A percentile compares a stretch with the other conserved stretches of the same genome.
These are phyloP conservation scores for Saturnispora dispora DNA, from an alignment of 805 yeast species.

Conservation along the genomic window DNA sequence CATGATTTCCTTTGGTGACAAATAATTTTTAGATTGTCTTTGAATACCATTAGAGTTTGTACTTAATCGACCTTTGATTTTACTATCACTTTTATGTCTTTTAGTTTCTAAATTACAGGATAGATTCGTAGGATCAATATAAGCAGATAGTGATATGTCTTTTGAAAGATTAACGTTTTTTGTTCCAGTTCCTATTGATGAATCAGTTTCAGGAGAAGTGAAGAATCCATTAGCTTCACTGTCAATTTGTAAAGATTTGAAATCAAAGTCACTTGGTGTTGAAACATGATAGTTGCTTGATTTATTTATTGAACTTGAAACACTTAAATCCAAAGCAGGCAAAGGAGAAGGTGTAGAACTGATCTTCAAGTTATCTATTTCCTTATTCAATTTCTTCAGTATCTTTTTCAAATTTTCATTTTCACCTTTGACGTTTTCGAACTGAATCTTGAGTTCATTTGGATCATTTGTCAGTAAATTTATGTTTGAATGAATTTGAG, in stretches of 20 bases:
- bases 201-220: conserved; percentile 7
- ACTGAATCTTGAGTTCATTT: conserved; percentile 28
- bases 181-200: conserved; percentile 6
- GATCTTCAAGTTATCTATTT: conserved; percentile 28
- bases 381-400: conserved; percentile 31
- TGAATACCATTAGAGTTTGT: not conserved
- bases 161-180: conserved; percentile 2
- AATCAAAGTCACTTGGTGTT: not conserved
- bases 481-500: conserved; percentile 31
- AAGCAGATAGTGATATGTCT: not conserved
- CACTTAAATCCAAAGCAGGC: not conserved
- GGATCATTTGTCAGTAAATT: conserved; percentile 25
- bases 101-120: conserved; percentile 25
- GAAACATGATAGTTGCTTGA: not conserved
- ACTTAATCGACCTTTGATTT: conserved; percentile 1
- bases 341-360: not conserved
- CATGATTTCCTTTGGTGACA: conserved; percentile 7
- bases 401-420: conserved; percentile 36
- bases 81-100: conserved; percentile 17
- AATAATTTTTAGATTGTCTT: not conserved
- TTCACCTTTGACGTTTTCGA: conserved; percentile 35
- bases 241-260: not conserved
- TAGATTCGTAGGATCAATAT: conserved; percentile 25
- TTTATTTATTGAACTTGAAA: not conserved
- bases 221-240: not conserved